Evolutionary conservation across 2,329 filamentous ascomycete genomes (phyloP).

Genomic region (Fusarium pseudocircinatum): DNA sequence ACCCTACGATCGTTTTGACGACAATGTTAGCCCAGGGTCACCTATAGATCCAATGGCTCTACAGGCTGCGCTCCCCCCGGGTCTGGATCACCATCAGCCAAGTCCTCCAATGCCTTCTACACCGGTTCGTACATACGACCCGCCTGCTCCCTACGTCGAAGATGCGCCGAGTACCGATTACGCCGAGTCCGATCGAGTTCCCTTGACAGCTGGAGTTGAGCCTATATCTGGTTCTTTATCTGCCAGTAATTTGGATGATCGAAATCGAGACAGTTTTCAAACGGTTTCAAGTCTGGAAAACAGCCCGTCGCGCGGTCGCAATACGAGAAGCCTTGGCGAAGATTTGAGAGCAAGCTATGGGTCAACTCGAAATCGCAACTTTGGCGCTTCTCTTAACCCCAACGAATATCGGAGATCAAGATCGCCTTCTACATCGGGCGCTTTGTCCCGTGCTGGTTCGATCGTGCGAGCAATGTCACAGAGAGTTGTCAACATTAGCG

Average conservation of each 20-base stretch:
- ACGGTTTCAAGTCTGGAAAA: conserved; percentile 66
- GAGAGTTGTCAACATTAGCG: conserved; percentile 96
- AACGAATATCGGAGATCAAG: conserved; percentile 65
- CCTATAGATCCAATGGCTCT: conserved; percentile 64
- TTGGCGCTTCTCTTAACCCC: conserved; percentile 66
- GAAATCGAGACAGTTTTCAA: conserved; percentile 65
- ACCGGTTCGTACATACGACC: conserved; percentile 42
- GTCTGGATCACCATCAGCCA: conserved; percentile 51
- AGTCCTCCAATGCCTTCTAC: conserved; percentile 31
- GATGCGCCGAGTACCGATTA: conserved; percentile 48
- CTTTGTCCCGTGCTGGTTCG: conserved; percentile 75
- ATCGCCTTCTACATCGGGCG: conserved; percentile 70
- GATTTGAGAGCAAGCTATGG: conserved; percentile 67
- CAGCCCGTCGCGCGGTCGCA: conserved; percentile 59
- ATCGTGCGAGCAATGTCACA: conserved; percentile 91
- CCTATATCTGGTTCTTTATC: conserved; percentile 63
- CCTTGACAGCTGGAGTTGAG: conserved; percentile 65
- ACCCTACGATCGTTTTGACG: conserved; percentile 53
- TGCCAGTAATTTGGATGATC: conserved; percentile 52
- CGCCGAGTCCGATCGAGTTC: conserved; percentile 67
- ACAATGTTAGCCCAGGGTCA: conserved; percentile 53
- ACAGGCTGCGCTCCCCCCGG: conserved; percentile 65
- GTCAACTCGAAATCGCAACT: conserved; percentile 62
- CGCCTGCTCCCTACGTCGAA: conserved; percentile 50
- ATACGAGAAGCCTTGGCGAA: conserved; percentile 63